phyloP scores from a whole-genome alignment of 441 rosid genomes.

The Flueggea neowawraea region DNA sequence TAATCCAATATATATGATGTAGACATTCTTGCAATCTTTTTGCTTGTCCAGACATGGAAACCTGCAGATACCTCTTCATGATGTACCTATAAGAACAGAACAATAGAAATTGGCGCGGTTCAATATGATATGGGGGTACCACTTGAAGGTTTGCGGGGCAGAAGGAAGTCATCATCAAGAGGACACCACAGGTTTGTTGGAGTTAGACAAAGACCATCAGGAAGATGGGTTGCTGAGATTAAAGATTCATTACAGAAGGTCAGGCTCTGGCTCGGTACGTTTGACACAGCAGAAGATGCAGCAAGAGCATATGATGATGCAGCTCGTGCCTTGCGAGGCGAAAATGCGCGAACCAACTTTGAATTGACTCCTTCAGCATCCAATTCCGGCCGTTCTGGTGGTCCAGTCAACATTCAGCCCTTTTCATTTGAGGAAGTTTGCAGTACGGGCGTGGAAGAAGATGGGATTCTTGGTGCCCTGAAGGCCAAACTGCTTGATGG shows the following conservation, averaged over 20 bases:
- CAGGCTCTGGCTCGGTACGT: too few species aligned
- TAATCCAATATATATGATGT: constrained; percentile 4
- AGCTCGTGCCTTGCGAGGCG: constrained; percentile 51
- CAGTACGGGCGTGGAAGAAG: constrained; percentile 26
- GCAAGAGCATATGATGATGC: constrained; percentile 61
- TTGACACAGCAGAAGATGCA: too few species aligned
- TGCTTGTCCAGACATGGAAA: constrained; percentile 11
- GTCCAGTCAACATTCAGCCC: constrained; percentile 29
- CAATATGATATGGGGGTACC: constrained; percentile 18
- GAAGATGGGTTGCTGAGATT: too few species aligned
- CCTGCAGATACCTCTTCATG: constrained; percentile 12
- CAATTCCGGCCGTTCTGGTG: not conserved
- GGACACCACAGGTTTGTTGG: constrained; percentile 58
- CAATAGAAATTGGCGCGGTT: too few species aligned
- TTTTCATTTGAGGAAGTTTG: constrained; percentile 50
- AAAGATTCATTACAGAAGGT: too few species aligned
- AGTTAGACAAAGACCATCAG: constrained; percentile 58
- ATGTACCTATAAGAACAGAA: constrained; percentile 10
- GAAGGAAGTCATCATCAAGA: constrained; percentile 40
- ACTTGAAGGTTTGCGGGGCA: constrained; percentile 11
- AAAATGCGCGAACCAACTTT: constrained; percentile 55
- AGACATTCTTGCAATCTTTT: constrained; percentile 11
- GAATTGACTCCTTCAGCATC: constrained; percentile 26
- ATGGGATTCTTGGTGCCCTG: constrained; percentile 48
- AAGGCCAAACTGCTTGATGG: constrained; percentile 46